Evolutionary conservation across 2,329 filamentous ascomycete genomes (phyloP).

Genomic region (Microdochium bolleyi): DNA sequence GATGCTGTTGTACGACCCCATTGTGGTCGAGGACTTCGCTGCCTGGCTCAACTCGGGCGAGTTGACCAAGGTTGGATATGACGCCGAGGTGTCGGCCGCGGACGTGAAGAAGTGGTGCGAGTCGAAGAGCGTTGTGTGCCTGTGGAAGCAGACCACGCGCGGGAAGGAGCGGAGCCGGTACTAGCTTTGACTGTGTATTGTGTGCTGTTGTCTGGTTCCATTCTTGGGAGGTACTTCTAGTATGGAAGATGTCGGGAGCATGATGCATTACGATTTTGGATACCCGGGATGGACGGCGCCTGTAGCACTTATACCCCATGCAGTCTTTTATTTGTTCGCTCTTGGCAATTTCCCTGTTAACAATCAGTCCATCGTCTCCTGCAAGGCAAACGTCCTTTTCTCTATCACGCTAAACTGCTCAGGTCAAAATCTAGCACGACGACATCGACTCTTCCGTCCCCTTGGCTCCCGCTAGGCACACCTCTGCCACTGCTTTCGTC

Average conservation of each 20-base stretch:
- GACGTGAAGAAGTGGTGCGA: constrained; percentile 89
- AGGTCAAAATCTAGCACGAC: constrained; percentile 28
- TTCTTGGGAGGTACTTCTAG: no score
- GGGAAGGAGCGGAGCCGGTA: constrained; percentile 47
- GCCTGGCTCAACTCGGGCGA: constrained; percentile 72
- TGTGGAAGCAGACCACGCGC: constrained; percentile 53
- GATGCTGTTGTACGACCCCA: constrained; percentile 88
- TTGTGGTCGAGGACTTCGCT: constrained; percentile 79
- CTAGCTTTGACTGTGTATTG: constrained; percentile 13
- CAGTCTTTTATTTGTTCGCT: no score
- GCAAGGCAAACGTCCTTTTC: no score
- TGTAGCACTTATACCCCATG: no score
- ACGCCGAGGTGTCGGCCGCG: constrained; percentile 51
- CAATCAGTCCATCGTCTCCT: no score
- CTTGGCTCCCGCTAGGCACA: neutral
- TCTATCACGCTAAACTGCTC: no score
- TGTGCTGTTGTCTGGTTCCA: no score
- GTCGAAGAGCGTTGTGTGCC: constrained; percentile 74
- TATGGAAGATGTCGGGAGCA: no score
- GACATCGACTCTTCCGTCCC: constrained; percentile 13
- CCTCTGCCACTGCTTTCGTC: constrained; percentile 2
- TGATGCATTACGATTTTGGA: no score
- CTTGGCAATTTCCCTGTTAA: no score
- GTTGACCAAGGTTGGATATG: constrained; percentile 53
- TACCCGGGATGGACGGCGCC: no score